Percentiles rank a stretch among this genome's conserved stretches.
These are phyloP conservation scores for Gautieria morchelliformis DNA, from an alignment of 768 basidiomycete genomes.

Conservation along the genomic window DNA sequence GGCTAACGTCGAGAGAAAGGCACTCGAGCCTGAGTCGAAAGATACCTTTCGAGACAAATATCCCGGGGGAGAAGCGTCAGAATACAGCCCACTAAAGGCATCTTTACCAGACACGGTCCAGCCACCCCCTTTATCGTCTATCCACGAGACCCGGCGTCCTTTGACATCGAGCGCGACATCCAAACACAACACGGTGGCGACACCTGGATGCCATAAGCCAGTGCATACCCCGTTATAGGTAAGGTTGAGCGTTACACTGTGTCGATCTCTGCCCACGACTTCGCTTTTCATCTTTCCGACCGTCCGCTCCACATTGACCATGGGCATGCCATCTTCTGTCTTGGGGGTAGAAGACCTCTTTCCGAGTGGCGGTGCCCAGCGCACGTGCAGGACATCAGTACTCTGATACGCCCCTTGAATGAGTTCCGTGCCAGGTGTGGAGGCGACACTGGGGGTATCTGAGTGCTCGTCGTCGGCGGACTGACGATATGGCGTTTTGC, in stretches of 20 bases:
- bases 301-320: conserved; percentile 61
- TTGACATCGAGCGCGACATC: conserved; percentile 63
- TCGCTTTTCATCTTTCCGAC: conserved; percentile 58
- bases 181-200: conserved; percentile 71
- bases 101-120: conserved; percentile 55
- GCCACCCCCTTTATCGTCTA: conserved; percentile 33
- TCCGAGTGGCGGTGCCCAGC: conserved; percentile 60
- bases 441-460: not conserved
- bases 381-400: conserved; percentile 61
- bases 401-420: conserved; percentile 24
- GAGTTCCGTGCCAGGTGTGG: conserved; percentile 4
- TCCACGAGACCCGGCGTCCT: conserved; percentile 63
- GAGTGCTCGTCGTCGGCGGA: conserved; percentile 6
- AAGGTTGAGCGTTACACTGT: conserved; percentile 52
- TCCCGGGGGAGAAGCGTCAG: conserved; percentile 32
- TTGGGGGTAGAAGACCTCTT: conserved; percentile 35
- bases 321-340: conserved; percentile 43
- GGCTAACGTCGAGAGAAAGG: conserved; percentile 29
- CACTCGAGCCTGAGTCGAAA: conserved; percentile 26
- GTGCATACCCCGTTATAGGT: conserved; percentile 68
- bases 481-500: not conserved
- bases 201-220: conserved; percentile 75
- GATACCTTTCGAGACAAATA: conserved; percentile 32
- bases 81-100: conserved; percentile 67
- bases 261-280: conserved; percentile 39